Conservation (phyloP, 306 rosid genomes). For the Urtica urens region DNA sequence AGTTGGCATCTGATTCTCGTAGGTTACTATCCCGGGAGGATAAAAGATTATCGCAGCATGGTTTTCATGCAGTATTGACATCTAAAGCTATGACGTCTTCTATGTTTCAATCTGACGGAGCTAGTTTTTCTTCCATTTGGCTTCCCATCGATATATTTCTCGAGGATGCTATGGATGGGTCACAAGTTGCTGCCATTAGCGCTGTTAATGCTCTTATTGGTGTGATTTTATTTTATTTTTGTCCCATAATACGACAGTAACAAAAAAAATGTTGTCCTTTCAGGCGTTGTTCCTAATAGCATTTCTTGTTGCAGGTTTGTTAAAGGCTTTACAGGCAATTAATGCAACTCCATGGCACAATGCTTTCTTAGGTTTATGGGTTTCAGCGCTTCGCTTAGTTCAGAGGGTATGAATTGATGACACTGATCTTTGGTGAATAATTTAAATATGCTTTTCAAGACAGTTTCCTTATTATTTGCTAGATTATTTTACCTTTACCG, state of each 20-base stretch:
- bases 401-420: conserved; percentile 65
- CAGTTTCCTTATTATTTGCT: no score
- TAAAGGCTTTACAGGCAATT: conserved; percentile 62
- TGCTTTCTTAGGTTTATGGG: conserved; percentile 82
- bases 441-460: no score
- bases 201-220: conserved; percentile 65
- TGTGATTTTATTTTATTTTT: conserved; percentile 18
- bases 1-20: conserved; percentile 39
- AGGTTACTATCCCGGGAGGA: conserved; percentile 29
- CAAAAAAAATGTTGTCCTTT: conserved; percentile 3
- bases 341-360: conserved; percentile 67
- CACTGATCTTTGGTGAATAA: not conserved
- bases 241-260: not conserved
- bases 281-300: conserved; percentile 13
- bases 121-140: conserved; percentile 63
- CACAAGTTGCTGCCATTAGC: conserved; percentile 47
- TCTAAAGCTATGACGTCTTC: conserved; percentile 39
- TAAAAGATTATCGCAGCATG: conserved; percentile 37
- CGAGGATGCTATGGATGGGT: conserved; percentile 80
- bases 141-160: conserved; percentile 83
- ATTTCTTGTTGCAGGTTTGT: conserved; percentile 53
- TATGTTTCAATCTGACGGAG: conserved; percentile 44
- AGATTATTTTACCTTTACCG: no score
- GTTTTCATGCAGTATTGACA: conserved; percentile 39
- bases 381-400: conserved; percentile 74